Percentiles rank a stretch among this genome's conserved stretches.
Evolutionary conservation across 495 filamentous ascomycete species (phyloP).

Genomic region (Immersiella caudata): DNA sequence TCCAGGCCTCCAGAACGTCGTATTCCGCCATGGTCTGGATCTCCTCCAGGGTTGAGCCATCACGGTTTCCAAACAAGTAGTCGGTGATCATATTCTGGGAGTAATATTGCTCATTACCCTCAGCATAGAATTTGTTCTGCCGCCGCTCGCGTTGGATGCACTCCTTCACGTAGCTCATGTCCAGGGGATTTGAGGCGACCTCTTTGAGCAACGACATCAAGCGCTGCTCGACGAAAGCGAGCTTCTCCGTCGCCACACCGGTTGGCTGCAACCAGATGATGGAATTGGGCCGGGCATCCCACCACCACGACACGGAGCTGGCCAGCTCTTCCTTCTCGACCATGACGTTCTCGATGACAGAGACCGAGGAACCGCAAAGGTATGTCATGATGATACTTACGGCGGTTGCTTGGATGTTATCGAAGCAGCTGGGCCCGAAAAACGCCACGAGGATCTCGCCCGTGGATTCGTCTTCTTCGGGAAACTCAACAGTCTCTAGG

Average conservation of each 20-base stretch:
- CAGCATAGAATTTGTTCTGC: slow-evolving; percentile 76
- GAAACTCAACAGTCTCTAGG: slow-evolving; percentile 82
- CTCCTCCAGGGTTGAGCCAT: slow-evolving; percentile 76
- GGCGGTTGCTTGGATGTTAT: slow-evolving; percentile 64
- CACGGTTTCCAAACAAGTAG: slow-evolving; percentile 84
- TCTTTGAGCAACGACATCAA: slow-evolving; percentile 83
- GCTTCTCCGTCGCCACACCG: slow-evolving; percentile 82
- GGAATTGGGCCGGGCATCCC: slow-evolving; percentile 75
- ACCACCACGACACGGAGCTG: slow-evolving; percentile 75
- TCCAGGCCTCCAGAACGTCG: slow-evolving; percentile 77
- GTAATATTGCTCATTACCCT: slow-evolving; percentile 74
- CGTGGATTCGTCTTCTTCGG: slow-evolving; percentile 91
- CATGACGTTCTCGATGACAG: slow-evolving; percentile 84
- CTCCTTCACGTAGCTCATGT: slow-evolving; percentile 87
- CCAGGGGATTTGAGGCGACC: slow-evolving; percentile 74
- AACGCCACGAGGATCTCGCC: slow-evolving; percentile 84
- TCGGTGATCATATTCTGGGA: slow-evolving; percentile 83
- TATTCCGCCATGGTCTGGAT: slow-evolving; percentile 71
- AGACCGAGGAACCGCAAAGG: slow-evolving; percentile 88
- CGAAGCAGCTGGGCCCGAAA: slow-evolving; percentile 78
- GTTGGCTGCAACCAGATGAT: slow-evolving; percentile 82
- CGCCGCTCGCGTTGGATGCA: slow-evolving; percentile 78
- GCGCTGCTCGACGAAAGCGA: slow-evolving; percentile 78
- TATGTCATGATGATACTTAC: slow-evolving; percentile 79
- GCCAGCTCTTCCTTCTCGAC: slow-evolving; percentile 93